These are phyloP conservation scores for Cotoneaster glaucophyllus DNA, from an alignment of 306 rosid genomes.

Conservation along the genomic window DNA sequence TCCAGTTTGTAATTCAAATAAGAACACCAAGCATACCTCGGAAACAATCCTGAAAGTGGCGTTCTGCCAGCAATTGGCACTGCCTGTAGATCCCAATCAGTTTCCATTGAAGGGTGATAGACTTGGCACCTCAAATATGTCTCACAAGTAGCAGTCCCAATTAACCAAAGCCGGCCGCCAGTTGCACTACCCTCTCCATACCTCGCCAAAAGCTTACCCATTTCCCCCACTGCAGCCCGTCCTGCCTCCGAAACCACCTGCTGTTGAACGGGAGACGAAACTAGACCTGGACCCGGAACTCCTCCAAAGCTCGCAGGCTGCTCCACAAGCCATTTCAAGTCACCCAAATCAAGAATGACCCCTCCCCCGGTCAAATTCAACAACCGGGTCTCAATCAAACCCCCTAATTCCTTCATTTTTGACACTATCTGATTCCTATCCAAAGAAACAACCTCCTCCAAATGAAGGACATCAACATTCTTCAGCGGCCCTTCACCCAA, in stretches of 20 bases:
- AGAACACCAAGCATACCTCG: conserved; percentile 42
- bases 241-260: conserved; percentile 62
- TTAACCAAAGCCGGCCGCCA: conserved; percentile 54
- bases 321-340: conserved; percentile 91
- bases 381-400: conserved; percentile 51
- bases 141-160: conserved; percentile 96
- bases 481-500: conserved; percentile 43
- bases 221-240: conserved; percentile 67
- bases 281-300: conserved; percentile 32
- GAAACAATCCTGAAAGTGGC: conserved; percentile 60
- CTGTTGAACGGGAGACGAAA: conserved; percentile 45
- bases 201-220: conserved; percentile 55
- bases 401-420: conserved; percentile 56
- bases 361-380: conserved; percentile 39
- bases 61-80: conserved; percentile 67
- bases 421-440: conserved; percentile 46
- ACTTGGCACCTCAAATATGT: conserved; percentile 97
- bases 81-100: conserved; percentile 97
- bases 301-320: conserved; percentile 45
- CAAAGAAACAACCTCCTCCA: conserved; percentile 65
- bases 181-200: conserved; percentile 42
- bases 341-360: conserved; percentile 72
- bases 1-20: not conserved
- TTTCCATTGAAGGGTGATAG: conserved; percentile 98
- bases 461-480: conserved; percentile 51